phyloP scores from a whole-genome alignment of 352 stramenopile species.

The Phytophthora sansomeana region DNA sequence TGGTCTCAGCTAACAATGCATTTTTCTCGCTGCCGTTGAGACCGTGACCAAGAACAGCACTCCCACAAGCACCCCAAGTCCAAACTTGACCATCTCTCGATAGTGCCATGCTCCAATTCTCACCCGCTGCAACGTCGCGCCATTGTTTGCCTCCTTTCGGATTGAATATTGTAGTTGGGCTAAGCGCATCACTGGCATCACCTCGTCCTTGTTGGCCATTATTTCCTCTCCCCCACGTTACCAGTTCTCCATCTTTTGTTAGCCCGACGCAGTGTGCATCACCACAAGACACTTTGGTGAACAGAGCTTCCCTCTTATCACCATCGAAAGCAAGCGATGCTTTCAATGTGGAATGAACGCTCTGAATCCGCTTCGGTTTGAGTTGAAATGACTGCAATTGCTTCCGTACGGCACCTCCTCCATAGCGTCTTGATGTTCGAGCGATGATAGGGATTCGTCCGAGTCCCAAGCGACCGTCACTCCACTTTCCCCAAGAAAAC shows the following conservation, averaged over 20 bases:
- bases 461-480: slow-evolving; percentile 76
- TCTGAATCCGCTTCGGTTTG: slow-evolving; percentile 32
- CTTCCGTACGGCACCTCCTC: slow-evolving; percentile 38
- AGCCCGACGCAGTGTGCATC: slow-evolving; percentile 84
- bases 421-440: slow-evolving; percentile 44
- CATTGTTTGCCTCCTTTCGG: slow-evolving; percentile 25
- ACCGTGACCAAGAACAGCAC: slow-evolving; percentile 69
- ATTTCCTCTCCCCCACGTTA: slow-evolving; percentile 81
- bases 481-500: slow-evolving; percentile 86
- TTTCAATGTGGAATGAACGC: neutral
- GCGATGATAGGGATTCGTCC: slow-evolving; percentile 63
- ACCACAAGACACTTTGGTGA: slow-evolving; percentile 65
- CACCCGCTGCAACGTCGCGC: slow-evolving; percentile 65
- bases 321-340: neutral
- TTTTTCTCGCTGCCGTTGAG: slow-evolving; percentile 30
- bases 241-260: slow-evolving; percentile 54
- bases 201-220: slow-evolving; percentile 87
- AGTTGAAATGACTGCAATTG: slow-evolving; percentile 77
- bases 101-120: slow-evolving; percentile 85
- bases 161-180: slow-evolving; percentile 32
- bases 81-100: slow-evolving; percentile 72
- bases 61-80: slow-evolving; percentile 78
- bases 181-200: slow-evolving; percentile 40
- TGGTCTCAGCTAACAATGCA: slow-evolving; percentile 41
- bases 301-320: slow-evolving; percentile 12